Conservation (phyloP, 352 stramenopile genomes). For the Phytophthora melonis region DNA sequence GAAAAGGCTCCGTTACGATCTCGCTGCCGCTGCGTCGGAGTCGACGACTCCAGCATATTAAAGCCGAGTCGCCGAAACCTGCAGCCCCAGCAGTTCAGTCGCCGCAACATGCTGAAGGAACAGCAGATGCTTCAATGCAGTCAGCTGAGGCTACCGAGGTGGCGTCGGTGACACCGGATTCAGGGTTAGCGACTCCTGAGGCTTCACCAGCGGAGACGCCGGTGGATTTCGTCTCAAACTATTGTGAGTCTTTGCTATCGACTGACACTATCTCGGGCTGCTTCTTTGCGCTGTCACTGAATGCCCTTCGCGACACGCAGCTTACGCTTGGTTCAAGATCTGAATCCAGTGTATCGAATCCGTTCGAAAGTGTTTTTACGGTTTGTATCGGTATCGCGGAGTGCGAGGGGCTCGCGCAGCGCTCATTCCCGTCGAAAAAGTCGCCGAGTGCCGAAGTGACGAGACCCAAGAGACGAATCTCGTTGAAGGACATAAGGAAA, state of each 20-base stretch:
- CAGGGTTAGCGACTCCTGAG: background rate
- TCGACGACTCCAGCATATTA: conserved; percentile 35
- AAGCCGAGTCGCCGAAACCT: conserved; percentile 27
- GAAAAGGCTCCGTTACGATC: conserved; percentile 19
- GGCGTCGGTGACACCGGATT: background rate
- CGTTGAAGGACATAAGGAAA: conserved; percentile 23
- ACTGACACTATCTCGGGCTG: conserved; percentile 55
- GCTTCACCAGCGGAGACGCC: background rate
- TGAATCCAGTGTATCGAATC: conserved; percentile 20
- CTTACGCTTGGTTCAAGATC: conserved; percentile 11
- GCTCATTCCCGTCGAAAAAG: conserved; percentile 32
- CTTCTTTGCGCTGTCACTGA: conserved; percentile 51
- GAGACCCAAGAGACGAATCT: conserved; percentile 13
- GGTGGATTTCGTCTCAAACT: conserved; percentile 37
- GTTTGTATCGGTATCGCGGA: conserved; percentile 49
- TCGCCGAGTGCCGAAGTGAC: conserved; percentile 14
- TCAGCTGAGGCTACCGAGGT: background rate
- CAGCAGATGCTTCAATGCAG: background rate
- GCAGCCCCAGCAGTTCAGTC: conserved; percentile 1
- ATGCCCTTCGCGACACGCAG: conserved; percentile 39
- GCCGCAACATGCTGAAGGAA: background rate
- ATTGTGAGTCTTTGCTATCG: conserved; percentile 45
- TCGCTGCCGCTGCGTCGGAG: conserved; percentile 35
- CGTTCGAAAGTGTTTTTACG: conserved; percentile 36
- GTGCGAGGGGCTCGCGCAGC: conserved; percentile 51